These are phyloP conservation scores for Leccinum holopus DNA, from an alignment of 1,284 basidiomycete genomes.

Conservation along the genomic window DNA sequence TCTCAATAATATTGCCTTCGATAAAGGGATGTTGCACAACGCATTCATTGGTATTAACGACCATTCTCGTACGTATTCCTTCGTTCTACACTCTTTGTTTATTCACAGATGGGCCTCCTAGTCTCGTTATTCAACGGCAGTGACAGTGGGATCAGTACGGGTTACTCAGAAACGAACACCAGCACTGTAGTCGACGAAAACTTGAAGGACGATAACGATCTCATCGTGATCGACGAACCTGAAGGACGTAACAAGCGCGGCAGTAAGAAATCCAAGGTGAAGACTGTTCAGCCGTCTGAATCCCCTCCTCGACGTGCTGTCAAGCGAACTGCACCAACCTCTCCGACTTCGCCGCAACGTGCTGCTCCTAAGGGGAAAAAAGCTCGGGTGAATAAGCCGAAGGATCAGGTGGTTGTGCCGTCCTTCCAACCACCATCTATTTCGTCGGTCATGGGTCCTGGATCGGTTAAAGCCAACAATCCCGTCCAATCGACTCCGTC, in stretches of 20 bases:
- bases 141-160: neutral
- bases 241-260: neutral
- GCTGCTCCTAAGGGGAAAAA: neutral
- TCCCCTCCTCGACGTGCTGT: neutral
- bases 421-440: neutral
- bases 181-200: neutral
- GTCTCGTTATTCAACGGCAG: neutral
- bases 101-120: neutral
- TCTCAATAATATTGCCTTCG: too few species aligned
- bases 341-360: neutral
- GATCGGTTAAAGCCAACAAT: neutral
- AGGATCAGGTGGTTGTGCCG: neutral
- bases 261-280: neutral
- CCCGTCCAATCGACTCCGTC: neutral
- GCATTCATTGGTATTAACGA: conserved; percentile 3
- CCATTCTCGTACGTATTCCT: neutral
- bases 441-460: neutral
- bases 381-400: neutral
- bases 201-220: neutral
- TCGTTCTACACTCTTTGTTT: neutral
- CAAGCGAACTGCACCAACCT: neutral
- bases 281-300: neutral
- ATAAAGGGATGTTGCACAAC: neutral
- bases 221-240: neutral
- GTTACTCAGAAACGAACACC: neutral